These are phyloP conservation scores for Mycena alexandri DNA, from an alignment of 768 basidiomycete species.

Conservation along the genomic window DNA sequence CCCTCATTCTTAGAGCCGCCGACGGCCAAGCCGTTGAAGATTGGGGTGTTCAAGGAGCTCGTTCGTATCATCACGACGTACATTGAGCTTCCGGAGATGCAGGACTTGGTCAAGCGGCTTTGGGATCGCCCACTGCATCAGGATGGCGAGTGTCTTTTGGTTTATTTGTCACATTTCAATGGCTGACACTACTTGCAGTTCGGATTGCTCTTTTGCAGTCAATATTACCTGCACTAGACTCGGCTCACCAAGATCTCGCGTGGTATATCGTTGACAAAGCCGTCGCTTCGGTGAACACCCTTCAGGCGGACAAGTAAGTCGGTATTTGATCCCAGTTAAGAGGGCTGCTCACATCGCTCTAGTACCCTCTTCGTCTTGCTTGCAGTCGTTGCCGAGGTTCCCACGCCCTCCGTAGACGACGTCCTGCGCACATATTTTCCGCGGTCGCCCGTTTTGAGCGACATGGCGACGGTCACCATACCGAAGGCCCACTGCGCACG, in stretches of 20 bases:
- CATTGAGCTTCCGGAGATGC: constrained; percentile 30
- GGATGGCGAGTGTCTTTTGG: constrained; percentile 34
- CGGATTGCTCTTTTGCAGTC: constrained; percentile 39
- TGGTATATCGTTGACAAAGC: constrained; percentile 33
- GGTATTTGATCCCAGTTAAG: constrained; percentile 24
- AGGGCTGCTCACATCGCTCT: constrained; percentile 16
- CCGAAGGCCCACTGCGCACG: constrained; percentile 30
- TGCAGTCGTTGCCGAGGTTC: constrained; percentile 26
- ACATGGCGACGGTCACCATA: constrained; percentile 36
- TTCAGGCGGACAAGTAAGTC: constrained; percentile 30
- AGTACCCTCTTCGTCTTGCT: constrained; percentile 37
- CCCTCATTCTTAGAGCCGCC: constrained; percentile 28
- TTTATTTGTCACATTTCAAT: constrained; percentile 3
- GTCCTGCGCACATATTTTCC: constrained; percentile 23
- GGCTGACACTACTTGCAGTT: constrained; percentile 28
- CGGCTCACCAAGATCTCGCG: constrained; percentile 35
- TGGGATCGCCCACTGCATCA: constrained; percentile 38
- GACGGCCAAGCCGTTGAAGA: constrained; percentile 30
- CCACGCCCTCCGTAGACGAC: constrained; percentile 18
- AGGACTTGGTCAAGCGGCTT: constrained; percentile 28
- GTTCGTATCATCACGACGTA: constrained; percentile 34
- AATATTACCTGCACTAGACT: constrained; percentile 32
- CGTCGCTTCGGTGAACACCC: constrained; percentile 17
- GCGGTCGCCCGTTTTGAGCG: constrained; percentile 31
- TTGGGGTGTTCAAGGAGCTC: constrained; percentile 39